Evolutionary conservation across 768 basidiomycete species (phyloP).

Genomic region (Vararia minispora): DNA sequence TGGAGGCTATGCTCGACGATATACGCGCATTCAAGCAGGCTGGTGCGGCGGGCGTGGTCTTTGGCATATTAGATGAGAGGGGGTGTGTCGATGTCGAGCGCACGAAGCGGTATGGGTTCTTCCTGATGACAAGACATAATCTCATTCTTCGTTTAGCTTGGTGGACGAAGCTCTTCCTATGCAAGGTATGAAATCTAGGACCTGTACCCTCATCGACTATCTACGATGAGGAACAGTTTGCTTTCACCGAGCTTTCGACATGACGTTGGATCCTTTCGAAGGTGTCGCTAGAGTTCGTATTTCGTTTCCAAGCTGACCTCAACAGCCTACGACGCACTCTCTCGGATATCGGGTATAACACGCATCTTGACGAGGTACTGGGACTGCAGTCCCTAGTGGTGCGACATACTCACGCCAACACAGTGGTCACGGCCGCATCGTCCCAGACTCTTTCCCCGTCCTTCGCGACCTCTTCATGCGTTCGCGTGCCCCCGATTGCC

Average conservation of each 20-base stretch:
- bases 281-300: conserved; percentile 24
- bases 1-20: conserved; percentile 68
- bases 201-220: background rate
- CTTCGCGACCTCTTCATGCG: conserved; percentile 14
- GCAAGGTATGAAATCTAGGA: conserved; percentile 46
- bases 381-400: background rate
- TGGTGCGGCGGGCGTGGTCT: conserved; percentile 54
- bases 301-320: background rate
- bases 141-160: conserved; percentile 26
- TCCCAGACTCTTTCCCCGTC: conserved; percentile 15
- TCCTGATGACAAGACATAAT: too few species aligned
- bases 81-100: conserved; percentile 48
- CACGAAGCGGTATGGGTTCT: conserved; percentile 42
- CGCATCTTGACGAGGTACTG: conserved; percentile 68
- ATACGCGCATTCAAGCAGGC: conserved; percentile 46
- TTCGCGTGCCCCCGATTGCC: conserved; percentile 1
- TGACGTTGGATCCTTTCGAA: conserved; percentile 43
- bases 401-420: background rate
- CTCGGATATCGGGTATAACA: conserved; percentile 50
- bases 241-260: conserved; percentile 73
- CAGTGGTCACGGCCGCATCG: conserved; percentile 44
- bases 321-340: conserved; percentile 30
- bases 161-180: conserved; percentile 46
- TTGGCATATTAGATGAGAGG: conserved; percentile 47
- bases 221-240: conserved; percentile 35